Base-by-base conservation (phyloP, 73 alveolate genomes). In the Symbiodinium natans region DNA sequence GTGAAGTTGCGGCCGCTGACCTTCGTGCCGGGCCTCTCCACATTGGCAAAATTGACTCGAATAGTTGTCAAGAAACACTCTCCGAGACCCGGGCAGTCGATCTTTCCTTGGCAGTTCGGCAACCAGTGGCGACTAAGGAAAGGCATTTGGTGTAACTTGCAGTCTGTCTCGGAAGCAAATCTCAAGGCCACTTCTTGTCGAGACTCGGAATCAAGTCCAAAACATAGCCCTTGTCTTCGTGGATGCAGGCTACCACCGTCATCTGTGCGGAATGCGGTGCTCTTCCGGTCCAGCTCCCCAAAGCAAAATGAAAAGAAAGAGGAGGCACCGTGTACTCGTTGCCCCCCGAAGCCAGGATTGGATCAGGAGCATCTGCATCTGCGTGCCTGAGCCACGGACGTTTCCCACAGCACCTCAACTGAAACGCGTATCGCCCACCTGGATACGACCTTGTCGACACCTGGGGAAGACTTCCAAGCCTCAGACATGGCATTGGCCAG, bases 231-330 rank as follows among this genome's bases (percentile, higher is more conserved):
- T 77, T 77, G 43, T 88, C 95, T 63, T 88, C 95, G 25, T 88
- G 95, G 43, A 88, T 34, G 95, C 95, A 88, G 34, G 95, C 95
- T 34, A 86, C 95, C 40, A 43, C 95, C 36, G 95, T 88, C 95
- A 63, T 88, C 94, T 86, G 40, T 11, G 29, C 84, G 31, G 4
- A 43, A 13, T 74, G 40, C 9, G 41, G 41, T 15, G 29, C 31
- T 8, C 63, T 48, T 43, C 43, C 10, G 11, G 19, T 17, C 25
- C 27, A 4, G 41, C 43, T 23, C 9, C 0, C 36, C n/a, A 74
- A 74, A 29, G 84, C 8, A 13, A 33, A 31, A 33, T 1, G 29
- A 74, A 74, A 23, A 43, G 43, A 8, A 15, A 29, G 9, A n/a
- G n/a, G 42, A 36, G 54, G 40, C 93, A 19, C 59, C 86, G 95